A percentile compares a stretch with the other conserved stretches of the same genome.
phyloP scores from a whole-genome alignment of 2,329 filamentous ascomycete genomes.

The Mycocentrospora acerina region DNA sequence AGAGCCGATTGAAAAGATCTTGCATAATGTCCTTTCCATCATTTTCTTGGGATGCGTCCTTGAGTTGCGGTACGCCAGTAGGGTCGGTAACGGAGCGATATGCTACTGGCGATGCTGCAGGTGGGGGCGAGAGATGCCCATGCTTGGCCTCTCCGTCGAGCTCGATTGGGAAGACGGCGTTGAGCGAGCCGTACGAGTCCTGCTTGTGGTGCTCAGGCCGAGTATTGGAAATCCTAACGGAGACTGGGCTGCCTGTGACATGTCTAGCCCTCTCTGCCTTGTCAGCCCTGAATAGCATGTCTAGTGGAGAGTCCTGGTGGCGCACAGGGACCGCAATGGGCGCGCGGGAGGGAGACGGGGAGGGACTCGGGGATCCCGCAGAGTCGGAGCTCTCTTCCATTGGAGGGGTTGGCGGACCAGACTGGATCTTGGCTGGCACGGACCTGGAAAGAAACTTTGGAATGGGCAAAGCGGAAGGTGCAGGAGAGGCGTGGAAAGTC shows the following conservation, averaged over 20 bases:
- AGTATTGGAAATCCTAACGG: constrained; percentile 11
- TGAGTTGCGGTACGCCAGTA: constrained; percentile 27
- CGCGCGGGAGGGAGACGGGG: constrained; percentile 54
- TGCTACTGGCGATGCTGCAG: constrained; percentile 21
- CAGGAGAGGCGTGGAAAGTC: constrained; percentile 92
- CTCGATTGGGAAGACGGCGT: constrained; percentile 68
- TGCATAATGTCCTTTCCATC: constrained; percentile 48
- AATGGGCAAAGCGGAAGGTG: constrained; percentile 83
- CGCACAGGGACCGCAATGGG: constrained; percentile 44
- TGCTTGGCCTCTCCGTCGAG: constrained; percentile 49
- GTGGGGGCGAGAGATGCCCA: constrained; percentile 24
- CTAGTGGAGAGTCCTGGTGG: constrained; percentile 74
- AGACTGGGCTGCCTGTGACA: constrained; percentile 47
- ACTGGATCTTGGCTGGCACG: constrained; percentile 56
- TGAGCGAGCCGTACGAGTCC: constrained; percentile 50
- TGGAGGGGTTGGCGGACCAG: constrained; percentile 51
- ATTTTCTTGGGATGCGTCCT: constrained; percentile 41
- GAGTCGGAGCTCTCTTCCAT: constrained; percentile 50
- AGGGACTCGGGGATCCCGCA: constrained; percentile 37
- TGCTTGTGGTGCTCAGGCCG: constrained; percentile 43
- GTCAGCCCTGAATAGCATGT: constrained; percentile 88
- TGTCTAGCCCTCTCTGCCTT: constrained; percentile 71
- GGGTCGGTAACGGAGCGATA: constrained; percentile 37
- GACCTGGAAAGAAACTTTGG: constrained; percentile 85
- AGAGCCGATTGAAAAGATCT: constrained; percentile 45